Evolutionary conservation across 495 filamentous ascomycete species (phyloP).

Genomic region (Trichoderma gamsii): DNA sequence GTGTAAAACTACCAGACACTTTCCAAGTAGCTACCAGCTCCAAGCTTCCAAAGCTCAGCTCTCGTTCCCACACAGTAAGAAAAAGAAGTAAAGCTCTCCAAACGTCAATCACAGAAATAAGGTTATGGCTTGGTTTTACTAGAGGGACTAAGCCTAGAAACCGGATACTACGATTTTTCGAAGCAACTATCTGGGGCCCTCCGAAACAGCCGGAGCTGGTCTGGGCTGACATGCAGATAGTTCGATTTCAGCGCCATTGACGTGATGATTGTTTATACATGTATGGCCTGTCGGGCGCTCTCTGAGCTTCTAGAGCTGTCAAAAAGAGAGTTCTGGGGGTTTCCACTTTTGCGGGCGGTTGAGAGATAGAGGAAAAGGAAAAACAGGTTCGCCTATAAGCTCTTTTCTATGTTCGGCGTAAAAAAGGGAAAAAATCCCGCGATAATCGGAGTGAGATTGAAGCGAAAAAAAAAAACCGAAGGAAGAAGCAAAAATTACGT

Average conservation of each 20-base stretch:
- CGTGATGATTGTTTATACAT: background rate
- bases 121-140: background rate
- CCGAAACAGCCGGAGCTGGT: constrained; percentile 2
- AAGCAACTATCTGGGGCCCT: background rate
- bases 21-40: background rate
- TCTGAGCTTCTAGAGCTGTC: background rate
- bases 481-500: too few species aligned
- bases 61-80: background rate
- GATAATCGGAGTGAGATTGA: background rate
- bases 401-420: background rate
- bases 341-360: background rate
- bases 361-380: background rate
- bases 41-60: background rate
- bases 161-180: background rate
- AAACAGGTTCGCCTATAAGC: background rate
- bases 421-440: background rate
- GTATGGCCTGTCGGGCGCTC: background rate
- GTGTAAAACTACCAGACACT: background rate
- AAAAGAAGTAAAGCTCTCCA: background rate
- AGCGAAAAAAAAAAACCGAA: background rate
- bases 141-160: background rate
- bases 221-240: background rate
- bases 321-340: background rate
- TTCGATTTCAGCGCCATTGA: constrained; percentile 4
- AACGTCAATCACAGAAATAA: background rate